Conservation (phyloP, 208 protist genomes). For the Lotmaria passim region DNA sequence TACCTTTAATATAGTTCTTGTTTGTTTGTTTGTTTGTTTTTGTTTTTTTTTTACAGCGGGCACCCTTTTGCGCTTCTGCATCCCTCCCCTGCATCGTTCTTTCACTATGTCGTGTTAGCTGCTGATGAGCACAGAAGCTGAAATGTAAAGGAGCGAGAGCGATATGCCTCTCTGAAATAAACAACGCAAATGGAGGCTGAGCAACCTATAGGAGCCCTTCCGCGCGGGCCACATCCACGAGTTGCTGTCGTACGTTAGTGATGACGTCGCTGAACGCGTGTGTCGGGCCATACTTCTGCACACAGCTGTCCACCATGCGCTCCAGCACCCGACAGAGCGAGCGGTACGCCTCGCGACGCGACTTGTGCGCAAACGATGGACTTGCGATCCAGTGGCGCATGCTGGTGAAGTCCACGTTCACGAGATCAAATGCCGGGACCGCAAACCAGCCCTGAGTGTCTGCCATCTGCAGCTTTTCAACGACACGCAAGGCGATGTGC, state of each 20-base stretch:
- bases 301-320: constrained; percentile 84
- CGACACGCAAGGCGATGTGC: constrained; percentile 42
- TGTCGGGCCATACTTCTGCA: constrained; percentile 73
- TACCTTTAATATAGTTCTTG: too few relatives aligned
- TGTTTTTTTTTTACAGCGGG: too few relatives aligned
- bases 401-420: constrained; percentile 78
- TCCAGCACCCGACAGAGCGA: constrained; percentile 73
- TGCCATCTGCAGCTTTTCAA: constrained; percentile 48
- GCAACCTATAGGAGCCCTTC: constrained; percentile 58
- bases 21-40: too few relatives aligned
- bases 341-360: constrained; percentile 64
- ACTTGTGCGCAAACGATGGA: constrained; percentile 55
- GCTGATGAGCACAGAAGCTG: too few relatives aligned
- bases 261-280: constrained; percentile 71
- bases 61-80: too few relatives aligned
- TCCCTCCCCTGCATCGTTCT: too few relatives aligned
- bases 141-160: too few relatives aligned
- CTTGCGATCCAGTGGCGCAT: constrained; percentile 63
- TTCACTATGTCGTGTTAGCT: too few relatives aligned
- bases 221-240: constrained; percentile 65
- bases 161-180: too few relatives aligned
- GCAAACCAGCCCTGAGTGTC: constrained; percentile 80
- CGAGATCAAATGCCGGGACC: constrained; percentile 77
- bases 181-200: too few relatives aligned
- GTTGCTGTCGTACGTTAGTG: constrained; percentile 61